Evolutionary conservation across 108 stramenopile genomes (phyloP).

Genomic region (Licmophora abbreviata): DNA sequence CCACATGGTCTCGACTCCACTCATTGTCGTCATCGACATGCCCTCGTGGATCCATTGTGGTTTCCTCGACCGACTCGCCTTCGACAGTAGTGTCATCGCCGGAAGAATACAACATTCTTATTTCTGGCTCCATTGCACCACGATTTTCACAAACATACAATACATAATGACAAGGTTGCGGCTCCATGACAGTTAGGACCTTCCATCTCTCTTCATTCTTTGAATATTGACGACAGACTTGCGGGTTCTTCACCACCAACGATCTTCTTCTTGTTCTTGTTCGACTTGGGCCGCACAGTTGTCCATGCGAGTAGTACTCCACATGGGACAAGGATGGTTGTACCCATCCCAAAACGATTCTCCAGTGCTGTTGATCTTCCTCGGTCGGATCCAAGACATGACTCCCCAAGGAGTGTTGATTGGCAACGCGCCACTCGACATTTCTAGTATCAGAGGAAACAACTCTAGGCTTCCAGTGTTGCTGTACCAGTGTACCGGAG

Average conservation of each 20-base stretch:
- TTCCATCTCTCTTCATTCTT: too few relatives aligned
- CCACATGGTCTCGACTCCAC: slow-evolving; percentile 5
- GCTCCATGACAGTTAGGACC: too few relatives aligned
- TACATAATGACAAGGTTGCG: too few relatives aligned
- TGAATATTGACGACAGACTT: too few relatives aligned
- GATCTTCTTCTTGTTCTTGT: too few relatives aligned
- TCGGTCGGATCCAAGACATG: not conserved
- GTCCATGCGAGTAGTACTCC: too few relatives aligned
- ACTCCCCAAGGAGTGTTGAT: not conserved
- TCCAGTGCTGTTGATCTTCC: not conserved
- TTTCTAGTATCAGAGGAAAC: not conserved
- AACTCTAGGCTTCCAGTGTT: too few relatives aligned
- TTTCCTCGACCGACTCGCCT: too few relatives aligned
- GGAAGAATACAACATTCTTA: slow-evolving; percentile 5
- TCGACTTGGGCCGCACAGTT: too few relatives aligned
- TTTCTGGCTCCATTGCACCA: too few relatives aligned
- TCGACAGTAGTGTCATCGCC: slow-evolving; percentile 3
- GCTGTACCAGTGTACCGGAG: slow-evolving; percentile 4
- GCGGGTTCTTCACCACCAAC: too few relatives aligned
- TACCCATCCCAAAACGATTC: not conserved
- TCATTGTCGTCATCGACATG: slow-evolving; percentile 2
- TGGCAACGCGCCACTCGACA: not conserved
- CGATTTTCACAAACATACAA: too few relatives aligned
- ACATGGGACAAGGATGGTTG: slow-evolving; percentile 5
- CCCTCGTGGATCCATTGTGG: not conserved